Evolutionary conservation across 805 yeast species (phyloP).

Genomic region (Myxozyma sirexii): DNA sequence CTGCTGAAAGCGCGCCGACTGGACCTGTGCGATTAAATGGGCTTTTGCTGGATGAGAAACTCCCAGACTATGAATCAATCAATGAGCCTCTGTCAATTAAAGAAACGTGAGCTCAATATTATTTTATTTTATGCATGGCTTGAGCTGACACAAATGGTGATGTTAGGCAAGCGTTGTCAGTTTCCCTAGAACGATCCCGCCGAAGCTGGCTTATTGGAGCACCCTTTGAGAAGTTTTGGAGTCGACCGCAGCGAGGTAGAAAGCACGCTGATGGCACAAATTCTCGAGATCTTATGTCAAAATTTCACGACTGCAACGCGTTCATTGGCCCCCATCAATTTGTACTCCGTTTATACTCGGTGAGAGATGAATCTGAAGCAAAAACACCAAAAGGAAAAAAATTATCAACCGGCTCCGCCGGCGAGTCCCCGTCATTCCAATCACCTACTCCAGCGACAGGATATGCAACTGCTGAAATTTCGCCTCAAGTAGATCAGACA

Average conservation of each 20-base stretch:
- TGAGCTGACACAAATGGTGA: background rate
- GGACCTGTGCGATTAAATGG: constrained; percentile 9
- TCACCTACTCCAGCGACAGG: background rate
- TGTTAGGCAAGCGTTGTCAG: constrained; percentile 15
- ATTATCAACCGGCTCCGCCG: constrained; percentile 36
- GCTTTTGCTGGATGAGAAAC: constrained; percentile 64
- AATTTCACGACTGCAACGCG: constrained; percentile 74
- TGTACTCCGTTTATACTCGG: constrained; percentile 75
- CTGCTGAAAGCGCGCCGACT: constrained; percentile 9
- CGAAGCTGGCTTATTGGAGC: constrained; percentile 64
- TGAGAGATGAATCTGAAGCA: constrained; percentile 66
- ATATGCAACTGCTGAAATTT: background rate
- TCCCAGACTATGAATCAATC: constrained; percentile 66
- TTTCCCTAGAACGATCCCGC: constrained; percentile 69
- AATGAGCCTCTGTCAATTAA: constrained; percentile 67
- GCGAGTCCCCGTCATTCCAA: background rate
- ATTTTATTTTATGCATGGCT: background rate
- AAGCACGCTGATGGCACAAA: constrained; percentile 53
- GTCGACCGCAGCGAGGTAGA: constrained; percentile 62
- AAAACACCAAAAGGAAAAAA: constrained; percentile 33
- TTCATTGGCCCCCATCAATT: constrained; percentile 82
- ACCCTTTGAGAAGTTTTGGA: constrained; percentile 81
- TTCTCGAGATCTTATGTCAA: constrained; percentile 85
- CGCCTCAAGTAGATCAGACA: background rate
- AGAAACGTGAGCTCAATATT: constrained; percentile 53